Evolutionary conservation across 2,329 filamentous ascomycete species (phyloP).

Genomic region (Capronia coronata): DNA sequence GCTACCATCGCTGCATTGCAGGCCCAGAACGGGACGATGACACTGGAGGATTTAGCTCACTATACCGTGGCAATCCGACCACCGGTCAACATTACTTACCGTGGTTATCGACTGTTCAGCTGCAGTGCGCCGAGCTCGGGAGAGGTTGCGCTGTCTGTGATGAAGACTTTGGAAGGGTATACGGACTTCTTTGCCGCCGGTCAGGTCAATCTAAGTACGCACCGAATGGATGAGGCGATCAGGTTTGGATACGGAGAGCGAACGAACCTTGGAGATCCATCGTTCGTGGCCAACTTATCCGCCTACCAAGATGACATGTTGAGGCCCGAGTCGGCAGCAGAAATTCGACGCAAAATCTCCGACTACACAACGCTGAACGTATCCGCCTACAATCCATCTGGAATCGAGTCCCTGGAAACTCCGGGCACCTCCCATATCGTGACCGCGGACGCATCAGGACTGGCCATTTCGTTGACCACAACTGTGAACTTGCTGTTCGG

Average conservation of each 20-base stretch:
- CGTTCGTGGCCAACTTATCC: slow-evolving; percentile 59
- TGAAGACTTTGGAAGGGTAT: slow-evolving; percentile 81
- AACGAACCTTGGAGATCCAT: slow-evolving; percentile 74
- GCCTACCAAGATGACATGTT: slow-evolving; percentile 64
- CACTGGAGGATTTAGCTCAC: slow-evolving; percentile 65
- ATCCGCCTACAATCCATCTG: slow-evolving; percentile 64
- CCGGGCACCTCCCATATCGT: slow-evolving; percentile 51
- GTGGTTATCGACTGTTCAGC: slow-evolving; percentile 63
- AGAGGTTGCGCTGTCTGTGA: slow-evolving; percentile 62
- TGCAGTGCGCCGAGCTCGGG: slow-evolving; percentile 73
- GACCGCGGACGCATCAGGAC: slow-evolving; percentile 62
- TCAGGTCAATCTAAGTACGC: slow-evolving; percentile 61
- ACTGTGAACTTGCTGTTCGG: slow-evolving; percentile 87
- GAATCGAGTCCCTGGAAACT: slow-evolving; percentile 60
- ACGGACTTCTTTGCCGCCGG: slow-evolving; percentile 53
- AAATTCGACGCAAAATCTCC: slow-evolving; percentile 60
- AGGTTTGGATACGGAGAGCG: slow-evolving; percentile 80
- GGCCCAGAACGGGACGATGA: slow-evolving; percentile 73
- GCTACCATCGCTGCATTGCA: slow-evolving; percentile 65
- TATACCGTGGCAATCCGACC: slow-evolving; percentile 64
- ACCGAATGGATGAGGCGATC: slow-evolving; percentile 81
- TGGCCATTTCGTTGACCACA: slow-evolving; percentile 75
- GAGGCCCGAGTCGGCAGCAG: slow-evolving; percentile 50
- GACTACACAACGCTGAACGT: slow-evolving; percentile 67
- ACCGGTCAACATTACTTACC: slow-evolving; percentile 58